These are phyloP conservation scores for Jaltomata sinuosa DNA, from an alignment of 257 asterid species.

Conservation along the genomic window DNA sequence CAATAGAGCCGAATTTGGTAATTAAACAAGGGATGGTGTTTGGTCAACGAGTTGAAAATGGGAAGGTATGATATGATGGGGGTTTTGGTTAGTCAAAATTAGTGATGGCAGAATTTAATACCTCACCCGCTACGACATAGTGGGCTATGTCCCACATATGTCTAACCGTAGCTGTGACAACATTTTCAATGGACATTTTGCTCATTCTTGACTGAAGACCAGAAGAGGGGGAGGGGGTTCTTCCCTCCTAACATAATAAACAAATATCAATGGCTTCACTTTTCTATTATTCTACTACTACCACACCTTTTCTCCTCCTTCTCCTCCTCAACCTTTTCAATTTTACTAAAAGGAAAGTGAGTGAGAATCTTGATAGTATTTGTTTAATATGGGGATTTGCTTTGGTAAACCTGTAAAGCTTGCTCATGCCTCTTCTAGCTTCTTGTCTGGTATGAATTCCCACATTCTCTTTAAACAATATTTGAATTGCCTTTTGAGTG, in stretches of 20 bases:
- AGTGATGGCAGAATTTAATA: background rate
- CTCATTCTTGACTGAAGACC: conserved; percentile 40
- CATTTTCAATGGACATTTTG: conserved; percentile 31
- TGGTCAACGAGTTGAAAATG: background rate
- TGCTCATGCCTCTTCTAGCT: conserved; percentile 84
- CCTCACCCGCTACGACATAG: background rate
- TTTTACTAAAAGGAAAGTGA: background rate
- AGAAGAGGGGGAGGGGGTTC: background rate
- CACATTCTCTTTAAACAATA: background rate
- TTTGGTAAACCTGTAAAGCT: conserved; percentile 58
- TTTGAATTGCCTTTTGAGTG: too few species aligned
- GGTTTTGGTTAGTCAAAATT: background rate
- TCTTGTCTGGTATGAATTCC: conserved; percentile 38
- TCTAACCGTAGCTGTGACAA: conserved; percentile 5
- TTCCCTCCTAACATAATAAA: background rate
- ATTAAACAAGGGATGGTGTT: background rate
- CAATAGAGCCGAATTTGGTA: too few species aligned
- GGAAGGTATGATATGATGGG: background rate
- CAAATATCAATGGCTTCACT: conserved; percentile 11
- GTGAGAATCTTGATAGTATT: background rate
- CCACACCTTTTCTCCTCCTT: background rate
- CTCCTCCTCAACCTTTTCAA: too few species aligned
- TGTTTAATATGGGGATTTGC: conserved; percentile 60
- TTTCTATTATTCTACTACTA: conserved; percentile 2
- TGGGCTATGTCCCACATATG: background rate